These are phyloP conservation scores for Brassica napus DNA, from an alignment of 345 rosid species.

Conservation along the genomic window DNA sequence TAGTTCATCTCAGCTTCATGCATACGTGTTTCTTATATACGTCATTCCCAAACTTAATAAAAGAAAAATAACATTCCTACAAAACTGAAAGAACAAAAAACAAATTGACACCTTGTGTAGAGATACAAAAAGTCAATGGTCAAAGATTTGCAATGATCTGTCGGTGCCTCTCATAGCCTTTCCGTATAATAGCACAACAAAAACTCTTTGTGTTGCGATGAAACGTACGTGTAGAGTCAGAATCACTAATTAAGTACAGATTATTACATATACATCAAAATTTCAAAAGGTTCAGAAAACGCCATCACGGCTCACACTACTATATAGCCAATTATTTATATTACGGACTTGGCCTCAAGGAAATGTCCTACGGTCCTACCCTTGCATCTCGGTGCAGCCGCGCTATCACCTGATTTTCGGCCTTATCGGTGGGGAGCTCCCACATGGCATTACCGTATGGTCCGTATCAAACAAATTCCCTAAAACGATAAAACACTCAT, in stretches of 20 bases:
- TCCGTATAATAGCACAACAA: slow-evolving; percentile 30
- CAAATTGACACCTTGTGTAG: slow-evolving; percentile 14
- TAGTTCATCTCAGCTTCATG: not conserved
- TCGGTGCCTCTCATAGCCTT: slow-evolving; percentile 54
- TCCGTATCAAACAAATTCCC: slow-evolving; percentile 5
- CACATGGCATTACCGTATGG: slow-evolving; percentile 20
- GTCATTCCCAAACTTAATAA: not conserved
- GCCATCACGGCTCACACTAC: not conserved
- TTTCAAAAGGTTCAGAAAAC: slow-evolving; percentile 3
- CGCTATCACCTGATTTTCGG: slow-evolving; percentile 42
- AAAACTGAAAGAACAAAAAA: not conserved
- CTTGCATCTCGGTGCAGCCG: slow-evolving; percentile 52
- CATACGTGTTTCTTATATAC: not conserved
- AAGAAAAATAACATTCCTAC: not conserved
- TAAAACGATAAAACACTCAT: slow-evolving; percentile 19
- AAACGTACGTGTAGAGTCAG: slow-evolving; percentile 25
- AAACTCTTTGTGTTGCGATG: slow-evolving; percentile 27
- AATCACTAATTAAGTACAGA: slow-evolving; percentile 2
- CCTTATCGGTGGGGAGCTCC: slow-evolving; percentile 34
- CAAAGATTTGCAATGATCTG: slow-evolving; percentile 64
- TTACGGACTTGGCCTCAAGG: slow-evolving; percentile 35
- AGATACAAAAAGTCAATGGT: slow-evolving; percentile 53
- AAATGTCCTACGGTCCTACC: slow-evolving; percentile 39
- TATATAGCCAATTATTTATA: slow-evolving; percentile 2
- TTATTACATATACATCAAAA: not conserved